Conservation (phyloP, 192 early-diverging fungal genomes). For the Coemansia umbellata region DNA sequence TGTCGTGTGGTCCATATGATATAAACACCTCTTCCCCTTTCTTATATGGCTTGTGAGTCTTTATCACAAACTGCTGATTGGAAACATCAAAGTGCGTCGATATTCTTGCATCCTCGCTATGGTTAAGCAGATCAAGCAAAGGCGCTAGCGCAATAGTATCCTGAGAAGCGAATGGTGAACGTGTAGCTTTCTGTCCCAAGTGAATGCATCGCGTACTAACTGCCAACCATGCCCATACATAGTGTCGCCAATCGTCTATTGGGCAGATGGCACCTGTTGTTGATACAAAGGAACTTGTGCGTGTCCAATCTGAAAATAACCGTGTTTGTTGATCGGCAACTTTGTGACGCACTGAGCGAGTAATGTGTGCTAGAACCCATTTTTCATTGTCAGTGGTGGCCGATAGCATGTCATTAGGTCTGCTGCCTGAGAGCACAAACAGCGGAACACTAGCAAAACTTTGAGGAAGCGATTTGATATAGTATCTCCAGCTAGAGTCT, state of each 20-base stretch:
- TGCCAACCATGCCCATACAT: constrained; percentile 47
- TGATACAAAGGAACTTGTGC: constrained; percentile 2
- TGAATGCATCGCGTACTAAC: constrained; percentile 48
- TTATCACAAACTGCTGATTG: constrained; percentile 58
- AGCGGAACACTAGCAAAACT: constrained; percentile 36
- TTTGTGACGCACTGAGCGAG: constrained; percentile 9
- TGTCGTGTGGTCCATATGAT: constrained; percentile 46
- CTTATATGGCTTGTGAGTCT: constrained; percentile 54
- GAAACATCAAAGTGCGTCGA: constrained; percentile 16
- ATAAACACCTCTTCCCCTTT: constrained; percentile 59
- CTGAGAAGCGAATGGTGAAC: constrained; percentile 1
- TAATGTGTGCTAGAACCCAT: constrained; percentile 29
- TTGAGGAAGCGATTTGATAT: constrained; percentile 27
- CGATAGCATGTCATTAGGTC: constrained; percentile 6
- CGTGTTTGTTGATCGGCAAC: constrained; percentile 20
- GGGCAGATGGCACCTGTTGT: neutral
- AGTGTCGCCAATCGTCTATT: constrained; percentile 16
- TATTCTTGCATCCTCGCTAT: constrained; percentile 58
- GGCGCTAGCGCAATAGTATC: constrained; percentile 71
- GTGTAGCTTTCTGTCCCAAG: constrained; percentile 8
- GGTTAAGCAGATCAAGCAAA: constrained; percentile 73
- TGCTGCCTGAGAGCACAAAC: constrained; percentile 20
- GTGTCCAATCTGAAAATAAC: constrained; percentile 23
- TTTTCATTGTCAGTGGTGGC: neutral
- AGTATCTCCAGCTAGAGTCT: constrained; percentile 14